These are phyloP conservation scores for Mycena polygramma DNA, from an alignment of 768 basidiomycete species.

Conservation along the genomic window DNA sequence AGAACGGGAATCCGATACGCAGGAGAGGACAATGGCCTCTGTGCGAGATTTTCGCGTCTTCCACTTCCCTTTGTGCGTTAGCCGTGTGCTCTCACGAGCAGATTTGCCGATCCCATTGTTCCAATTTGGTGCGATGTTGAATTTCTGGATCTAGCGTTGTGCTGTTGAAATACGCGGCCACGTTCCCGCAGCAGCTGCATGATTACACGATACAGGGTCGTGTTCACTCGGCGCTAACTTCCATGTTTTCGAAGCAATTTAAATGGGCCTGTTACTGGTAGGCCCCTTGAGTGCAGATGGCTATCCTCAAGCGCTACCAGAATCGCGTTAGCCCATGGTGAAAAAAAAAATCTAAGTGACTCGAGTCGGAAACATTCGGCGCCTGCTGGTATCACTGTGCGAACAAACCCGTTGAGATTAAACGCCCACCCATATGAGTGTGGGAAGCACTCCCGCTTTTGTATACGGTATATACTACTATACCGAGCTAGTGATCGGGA, in stretches of 20 bases:
- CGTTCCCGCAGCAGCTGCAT: neutral
- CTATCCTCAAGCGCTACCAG: no score
- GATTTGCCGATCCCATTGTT: neutral
- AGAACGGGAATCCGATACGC: no score
- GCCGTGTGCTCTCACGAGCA: no score
- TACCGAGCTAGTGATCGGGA: neutral
- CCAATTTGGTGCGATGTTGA: neutral
- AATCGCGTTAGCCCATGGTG: no score
- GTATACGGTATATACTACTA: no score
- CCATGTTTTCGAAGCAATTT: no score
- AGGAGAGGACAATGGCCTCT: no score
- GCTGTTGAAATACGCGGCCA: neutral
- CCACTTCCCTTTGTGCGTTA: neutral
- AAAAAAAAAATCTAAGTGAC: no score
- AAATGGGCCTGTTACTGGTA: no score
- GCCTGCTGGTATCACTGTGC: neutral
- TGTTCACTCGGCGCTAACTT: no score
- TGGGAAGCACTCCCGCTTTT: constrained; percentile 1
- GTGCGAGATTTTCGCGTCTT: no score
- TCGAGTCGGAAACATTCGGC: neutral
- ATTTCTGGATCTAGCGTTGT: neutral
- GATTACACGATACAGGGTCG: neutral
- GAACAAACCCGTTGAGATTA: neutral
- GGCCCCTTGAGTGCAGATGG: no score
- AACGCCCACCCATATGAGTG: neutral